Percentiles rank a stretch among this genome's conserved stretches.
Evolutionary conservation across 257 asterid genomes (phyloP).

Genomic region (Solanum raphanifolium): DNA sequence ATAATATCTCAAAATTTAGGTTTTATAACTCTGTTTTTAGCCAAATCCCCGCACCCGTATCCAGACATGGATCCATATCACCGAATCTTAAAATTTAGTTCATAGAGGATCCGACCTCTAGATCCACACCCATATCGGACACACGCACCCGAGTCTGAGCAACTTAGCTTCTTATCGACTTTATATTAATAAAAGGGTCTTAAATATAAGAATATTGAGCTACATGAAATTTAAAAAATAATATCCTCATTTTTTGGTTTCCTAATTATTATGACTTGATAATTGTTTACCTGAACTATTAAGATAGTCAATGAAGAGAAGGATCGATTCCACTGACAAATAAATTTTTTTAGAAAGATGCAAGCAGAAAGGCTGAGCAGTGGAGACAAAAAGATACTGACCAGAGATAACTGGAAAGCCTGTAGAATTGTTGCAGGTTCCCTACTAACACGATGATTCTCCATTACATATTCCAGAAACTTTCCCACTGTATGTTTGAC

Average conservation of each 20-base stretch:
- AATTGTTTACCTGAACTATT: neutral
- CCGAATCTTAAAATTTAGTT: neutral
- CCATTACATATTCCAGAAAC: constrained; percentile 60
- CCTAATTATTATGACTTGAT: neutral
- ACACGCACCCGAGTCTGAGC: neutral
- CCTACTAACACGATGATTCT: constrained; percentile 48
- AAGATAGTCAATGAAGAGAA: neutral
- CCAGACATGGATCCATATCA: neutral
- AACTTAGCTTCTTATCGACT: neutral
- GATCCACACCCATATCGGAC: neutral
- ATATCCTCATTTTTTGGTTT: neutral
- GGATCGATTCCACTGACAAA: neutral
- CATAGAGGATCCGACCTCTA: neutral
- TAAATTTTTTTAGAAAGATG: neutral
- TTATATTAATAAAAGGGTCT: neutral
- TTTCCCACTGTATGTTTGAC: constrained; percentile 23
- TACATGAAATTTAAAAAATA: neutral
- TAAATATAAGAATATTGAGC: neutral
- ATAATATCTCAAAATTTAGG: neutral
- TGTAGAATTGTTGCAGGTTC: constrained; percentile 46
- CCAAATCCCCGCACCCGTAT: neutral
- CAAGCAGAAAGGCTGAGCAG: neutral
- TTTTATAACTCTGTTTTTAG: neutral
- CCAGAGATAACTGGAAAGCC: constrained; percentile 82
- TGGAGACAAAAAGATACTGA: constrained; percentile 22